Evolutionary conservation across 2,329 filamentous ascomycete genomes (phyloP), one percentile per base, ranked within the genome.

Genomic region (Chrysoporthe deuterocubensis): DNA sequence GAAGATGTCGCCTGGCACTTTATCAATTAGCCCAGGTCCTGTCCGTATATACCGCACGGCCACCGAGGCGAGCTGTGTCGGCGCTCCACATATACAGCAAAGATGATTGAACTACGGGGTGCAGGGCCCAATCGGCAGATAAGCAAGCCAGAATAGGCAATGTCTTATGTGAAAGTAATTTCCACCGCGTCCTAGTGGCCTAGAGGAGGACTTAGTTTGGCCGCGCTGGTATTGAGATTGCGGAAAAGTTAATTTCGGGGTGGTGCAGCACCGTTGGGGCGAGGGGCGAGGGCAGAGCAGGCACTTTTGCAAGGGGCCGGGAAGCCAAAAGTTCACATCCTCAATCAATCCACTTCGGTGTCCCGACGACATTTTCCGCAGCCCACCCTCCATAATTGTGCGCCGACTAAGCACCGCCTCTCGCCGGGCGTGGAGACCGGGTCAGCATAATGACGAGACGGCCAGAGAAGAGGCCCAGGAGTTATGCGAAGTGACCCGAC

Each of bases 161-260:
- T 60, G 57, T 60, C 37, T 60, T 60, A 26, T 26, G 57, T 43
- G n/a, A 60, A 60, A 26, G 34, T 60, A 60, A 60, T 60, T 60
- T 60, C 57, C 40, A 60, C 57, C 44, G 40, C 13, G 8, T 42
- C 14, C 13, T 52, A 60, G 37, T 21, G 56, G 34, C 3, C 34
- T 18, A 58, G 56, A 42, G 26, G 26, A 58, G 21, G 9, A 34
- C 56, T 16, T 40, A 37, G 57, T 37, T 21, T 40, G 57, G 40
- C n/a, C 32, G 57, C 44, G 57, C 57, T 60, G 21, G 44, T 44
- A 26, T 44, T 18, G 37, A 11, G 11, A 42, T n/a, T 42, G 42
- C 44, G 57, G 26, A 21, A 60, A 60, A 43, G 40, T 43, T 60
- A 60, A 60, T 60, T 44, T 60, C 57, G 57, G 37, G 57, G 16